Evolutionary conservation across 1,284 basidiomycete genomes (phyloP).

Genomic region (Lentinula novae-zelandiae): DNA sequence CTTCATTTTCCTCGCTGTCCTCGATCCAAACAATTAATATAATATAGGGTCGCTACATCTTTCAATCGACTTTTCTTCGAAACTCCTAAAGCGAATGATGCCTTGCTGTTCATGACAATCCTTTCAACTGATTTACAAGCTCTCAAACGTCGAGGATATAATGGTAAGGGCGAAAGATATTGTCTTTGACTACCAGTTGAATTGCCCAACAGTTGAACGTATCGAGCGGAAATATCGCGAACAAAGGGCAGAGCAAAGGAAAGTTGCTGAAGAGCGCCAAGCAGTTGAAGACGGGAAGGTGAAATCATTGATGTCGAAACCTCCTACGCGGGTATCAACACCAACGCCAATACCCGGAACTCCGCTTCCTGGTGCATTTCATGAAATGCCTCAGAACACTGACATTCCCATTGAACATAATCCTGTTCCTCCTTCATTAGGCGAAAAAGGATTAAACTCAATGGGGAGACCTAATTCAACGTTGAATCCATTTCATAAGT

Average conservation of each 20-base stretch:
- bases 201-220: slow-evolving; percentile 66
- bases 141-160: slow-evolving; percentile 83
- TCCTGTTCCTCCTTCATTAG: not conserved
- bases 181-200: not conserved
- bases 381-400: not conserved
- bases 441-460: not conserved
- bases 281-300: slow-evolving; percentile 23
- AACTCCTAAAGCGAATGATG: slow-evolving; percentile 75
- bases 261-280: slow-evolving; percentile 28
- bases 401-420: not conserved
- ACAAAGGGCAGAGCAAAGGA: slow-evolving; percentile 63
- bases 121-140: slow-evolving; percentile 86
- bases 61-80: slow-evolving; percentile 77
- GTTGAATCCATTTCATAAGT: slow-evolving; percentile 3
- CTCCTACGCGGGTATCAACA: not conserved
- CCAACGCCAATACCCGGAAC: not conserved
- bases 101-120: slow-evolving; percentile 88
- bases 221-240: slow-evolving; percentile 66
- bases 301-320: slow-evolving; percentile 6
- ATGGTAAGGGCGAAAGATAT: slow-evolving; percentile 44
- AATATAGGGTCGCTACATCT: slow-evolving; percentile 68
- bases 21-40: not conserved
- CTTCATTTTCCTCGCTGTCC: not conserved
- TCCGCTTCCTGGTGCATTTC: not conserved
- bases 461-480: slow-evolving; percentile 4